These are phyloP conservation scores for Solanum sejunctum DNA, from an alignment of 257 asterid genomes.

Conservation along the genomic window DNA sequence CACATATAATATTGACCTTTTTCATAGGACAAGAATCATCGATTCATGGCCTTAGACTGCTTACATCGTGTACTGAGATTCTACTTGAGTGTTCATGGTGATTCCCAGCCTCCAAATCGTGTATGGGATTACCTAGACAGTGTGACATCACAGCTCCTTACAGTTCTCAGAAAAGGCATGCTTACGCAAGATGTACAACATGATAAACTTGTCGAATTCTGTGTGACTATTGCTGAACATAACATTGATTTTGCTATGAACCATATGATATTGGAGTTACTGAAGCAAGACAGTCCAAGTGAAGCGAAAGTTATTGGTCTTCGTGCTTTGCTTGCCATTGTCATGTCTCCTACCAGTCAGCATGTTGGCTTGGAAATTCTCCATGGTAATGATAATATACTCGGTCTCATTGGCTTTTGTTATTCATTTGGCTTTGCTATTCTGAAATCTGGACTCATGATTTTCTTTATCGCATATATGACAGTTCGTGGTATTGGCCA, in stretches of 20 bases:
- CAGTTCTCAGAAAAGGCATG: conserved; percentile 86
- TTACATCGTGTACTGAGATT: conserved; percentile 92
- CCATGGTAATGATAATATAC: conserved; percentile 52
- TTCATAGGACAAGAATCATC: conserved; percentile 90
- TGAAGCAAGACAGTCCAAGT: conserved; percentile 91
- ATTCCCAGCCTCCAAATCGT: conserved; percentile 80
- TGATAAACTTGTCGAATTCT: conserved; percentile 92
- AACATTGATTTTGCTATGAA: conserved; percentile 98
- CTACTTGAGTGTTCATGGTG: conserved; percentile 92
- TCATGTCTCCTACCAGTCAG: conserved; percentile 87
- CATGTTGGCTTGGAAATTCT: conserved; percentile 96
- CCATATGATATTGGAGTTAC: conserved; percentile 84
- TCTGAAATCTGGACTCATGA: neutral
- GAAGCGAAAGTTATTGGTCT: conserved; percentile 99
- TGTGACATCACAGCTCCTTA: conserved; percentile 92
- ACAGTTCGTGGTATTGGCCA: conserved; percentile 95
- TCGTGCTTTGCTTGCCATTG: conserved; percentile 98
- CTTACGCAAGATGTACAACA: conserved; percentile 97
- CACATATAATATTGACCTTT: conserved; percentile 18
- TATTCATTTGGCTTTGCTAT: neutral
- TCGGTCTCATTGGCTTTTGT: conserved; percentile 5
- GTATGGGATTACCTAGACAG: conserved; percentile 99
- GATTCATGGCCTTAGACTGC: conserved; percentile 98
- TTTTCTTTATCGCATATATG: conserved; percentile 7
- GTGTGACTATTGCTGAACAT: conserved; percentile 97